These are phyloP conservation scores for Fragaria ananassa DNA, from an alignment of 306 rosid genomes.

Conservation along the genomic window DNA sequence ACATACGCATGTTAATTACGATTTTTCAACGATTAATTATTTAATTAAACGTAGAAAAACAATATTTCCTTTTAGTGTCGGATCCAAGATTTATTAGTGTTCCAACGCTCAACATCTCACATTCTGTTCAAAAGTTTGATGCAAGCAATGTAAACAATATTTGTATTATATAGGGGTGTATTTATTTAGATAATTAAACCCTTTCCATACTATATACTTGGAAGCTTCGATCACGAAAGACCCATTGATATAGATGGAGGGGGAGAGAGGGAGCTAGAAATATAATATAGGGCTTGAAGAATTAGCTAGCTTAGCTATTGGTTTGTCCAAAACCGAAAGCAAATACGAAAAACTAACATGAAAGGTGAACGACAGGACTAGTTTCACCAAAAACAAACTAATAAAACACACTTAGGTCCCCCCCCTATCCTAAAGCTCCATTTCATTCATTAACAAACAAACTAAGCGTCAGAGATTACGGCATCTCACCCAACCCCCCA, in stretches of 20 bases:
- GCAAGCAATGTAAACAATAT: too few relatives aligned
- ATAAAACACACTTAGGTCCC: conserved; percentile 4
- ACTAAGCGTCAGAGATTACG: conserved; percentile 30
- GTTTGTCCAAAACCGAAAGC: conserved; percentile 21
- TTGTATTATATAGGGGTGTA: too few relatives aligned
- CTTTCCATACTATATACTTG: not conserved
- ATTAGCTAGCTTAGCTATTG: not conserved
- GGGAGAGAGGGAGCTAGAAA: not conserved
- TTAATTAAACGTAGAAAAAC: too few relatives aligned
- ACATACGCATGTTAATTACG: not conserved
- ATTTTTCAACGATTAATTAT: too few relatives aligned
- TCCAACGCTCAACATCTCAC: too few relatives aligned
- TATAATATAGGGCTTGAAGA: conserved; percentile 1
- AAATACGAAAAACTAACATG: not conserved
- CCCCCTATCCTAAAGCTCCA: not conserved
- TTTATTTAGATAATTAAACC: not conserved
- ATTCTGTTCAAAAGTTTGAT: too few relatives aligned
- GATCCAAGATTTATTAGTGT: too few relatives aligned
- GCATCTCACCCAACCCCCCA: conserved; percentile 31
- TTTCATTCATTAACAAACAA: conserved; percentile 14
- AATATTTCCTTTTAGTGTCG: not conserved
- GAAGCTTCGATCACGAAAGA: not conserved
- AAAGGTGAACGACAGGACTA: conserved; percentile 7
- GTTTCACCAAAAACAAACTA: conserved; percentile 6
- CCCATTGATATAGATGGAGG: not conserved